Percentiles rank a stretch among this genome's conserved stretches.
phyloP scores from a whole-genome alignment of 2,329 filamentous ascomycete genomes.

The Drechslerella coelobrocha region DNA sequence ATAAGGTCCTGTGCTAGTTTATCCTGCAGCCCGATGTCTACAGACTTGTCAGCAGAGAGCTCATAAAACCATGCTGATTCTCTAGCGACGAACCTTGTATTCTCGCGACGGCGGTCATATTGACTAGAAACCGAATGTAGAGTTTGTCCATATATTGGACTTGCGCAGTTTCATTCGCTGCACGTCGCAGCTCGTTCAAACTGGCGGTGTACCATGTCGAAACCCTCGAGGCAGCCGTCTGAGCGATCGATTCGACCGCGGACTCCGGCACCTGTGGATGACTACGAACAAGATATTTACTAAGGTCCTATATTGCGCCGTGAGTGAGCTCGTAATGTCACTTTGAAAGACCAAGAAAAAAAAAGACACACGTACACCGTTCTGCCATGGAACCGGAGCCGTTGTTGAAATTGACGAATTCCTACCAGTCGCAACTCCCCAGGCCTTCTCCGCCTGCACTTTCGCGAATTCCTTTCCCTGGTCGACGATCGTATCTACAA shows the following conservation, averaged over 20 bases:
- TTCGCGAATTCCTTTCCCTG: slow-evolving; percentile 10
- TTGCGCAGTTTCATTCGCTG: slow-evolving; percentile 25
- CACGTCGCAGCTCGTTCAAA: slow-evolving; percentile 25
- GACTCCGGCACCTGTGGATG: slow-evolving; percentile 11
- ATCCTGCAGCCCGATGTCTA: slow-evolving; percentile 37
- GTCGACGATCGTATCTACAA: slow-evolving; percentile 11
- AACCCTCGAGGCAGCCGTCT: slow-evolving; percentile 16
- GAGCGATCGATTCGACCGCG: slow-evolving; percentile 28
- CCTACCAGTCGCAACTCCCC: slow-evolving; percentile 20
- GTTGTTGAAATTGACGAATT: slow-evolving; percentile 6
- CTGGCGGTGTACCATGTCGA: slow-evolving; percentile 17
- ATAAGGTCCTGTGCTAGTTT: slow-evolving; percentile 42
- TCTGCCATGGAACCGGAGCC: slow-evolving; percentile 18
- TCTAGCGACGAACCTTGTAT: slow-evolving; percentile 21
- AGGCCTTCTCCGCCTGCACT: slow-evolving; percentile 31
- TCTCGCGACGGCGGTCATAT: slow-evolving; percentile 19
- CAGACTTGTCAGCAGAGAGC: too few species aligned
- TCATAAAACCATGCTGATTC: not conserved
- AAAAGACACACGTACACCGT: slow-evolving; percentile 11
- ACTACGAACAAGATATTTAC: slow-evolving; percentile 4
- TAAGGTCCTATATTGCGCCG: not conserved
- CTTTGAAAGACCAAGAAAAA: not conserved
- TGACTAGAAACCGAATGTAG: slow-evolving; percentile 30
- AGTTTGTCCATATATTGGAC: slow-evolving; percentile 32
- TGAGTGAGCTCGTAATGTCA: not conserved